Base-by-base conservation (phyloP, 352 stramenopile genomes). In the Ochromonadaceae sp. region DNA sequence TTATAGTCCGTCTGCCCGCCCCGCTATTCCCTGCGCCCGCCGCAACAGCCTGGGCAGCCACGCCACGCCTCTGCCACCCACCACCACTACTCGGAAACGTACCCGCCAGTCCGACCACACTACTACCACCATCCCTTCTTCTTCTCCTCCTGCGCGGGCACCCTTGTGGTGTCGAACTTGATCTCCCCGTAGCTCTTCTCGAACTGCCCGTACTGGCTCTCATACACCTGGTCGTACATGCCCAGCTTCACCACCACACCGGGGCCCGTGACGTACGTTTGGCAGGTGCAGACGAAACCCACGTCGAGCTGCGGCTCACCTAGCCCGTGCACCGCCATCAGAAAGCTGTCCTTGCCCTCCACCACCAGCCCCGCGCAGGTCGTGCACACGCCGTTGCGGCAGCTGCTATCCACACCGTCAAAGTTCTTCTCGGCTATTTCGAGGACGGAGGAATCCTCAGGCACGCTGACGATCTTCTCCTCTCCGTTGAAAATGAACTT, bases 341-440 rank as follows among this genome's bases (percentile, higher is more conserved):
- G 59, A 58, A 67, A 53, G 44, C 52, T 65, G 34, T 74, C 50
- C 40, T 22, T 42, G 25, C 14, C 46, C 65, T 10, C 35, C 25
- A 61, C 5, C 30, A 38, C 56, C 69, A 48, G 32, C 12, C 61
- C 25, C 30, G 61, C 43, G 42, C 71, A 76, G 20, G 71, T 76
- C 32, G 66, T 76, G 61, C 71, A 76, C 34, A 76, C 65, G 26
- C 71, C 71, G 49, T 76, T 77, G 31, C 66, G 63, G 69, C 71
- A 76, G 10, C 59, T 72, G 62, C 44, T 72, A 36, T 63, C 66
- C 36, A 70, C 56, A 63, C 73, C 65, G 39, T 74, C 62, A 36
- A 72, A 74, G 25, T 67, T 60, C 55, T 72, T 72, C 49, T 76
- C 61, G 9, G 65, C 71, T 22, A 69, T 65, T 53, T 76, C 70